Percentiles rank a stretch among this genome's conserved stretches.
phyloP scores from a whole-genome alignment of 495 filamentous ascomycete genomes.

The Xanthoparmelia taractica region DNA sequence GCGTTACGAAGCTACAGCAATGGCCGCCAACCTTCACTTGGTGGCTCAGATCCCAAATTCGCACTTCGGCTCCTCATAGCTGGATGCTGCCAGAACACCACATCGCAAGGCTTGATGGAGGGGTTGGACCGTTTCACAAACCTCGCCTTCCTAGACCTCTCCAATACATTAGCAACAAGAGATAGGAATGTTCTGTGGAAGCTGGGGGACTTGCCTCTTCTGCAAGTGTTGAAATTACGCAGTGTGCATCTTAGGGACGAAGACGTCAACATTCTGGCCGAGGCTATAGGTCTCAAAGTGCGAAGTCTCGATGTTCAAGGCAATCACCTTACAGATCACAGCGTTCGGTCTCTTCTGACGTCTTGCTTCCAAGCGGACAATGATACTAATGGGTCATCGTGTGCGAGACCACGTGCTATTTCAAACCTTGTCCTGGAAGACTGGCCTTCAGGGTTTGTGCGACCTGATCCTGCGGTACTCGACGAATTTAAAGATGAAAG shows the following conservation, averaged over 20 bases:
- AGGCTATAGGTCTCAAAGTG: slow-evolving; percentile 45
- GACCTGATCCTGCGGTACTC: slow-evolving; percentile 24
- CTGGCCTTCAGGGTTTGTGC: slow-evolving; percentile 28
- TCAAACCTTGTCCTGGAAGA: slow-evolving; percentile 20
- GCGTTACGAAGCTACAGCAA: slow-evolving; percentile 34
- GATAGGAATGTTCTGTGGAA: slow-evolving; percentile 43
- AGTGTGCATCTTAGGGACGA: slow-evolving; percentile 49
- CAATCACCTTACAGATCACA: slow-evolving; percentile 51
- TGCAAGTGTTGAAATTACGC: slow-evolving; percentile 54
- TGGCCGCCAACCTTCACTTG: slow-evolving; percentile 14
- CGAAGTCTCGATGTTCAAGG: slow-evolving; percentile 53
- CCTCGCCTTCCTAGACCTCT: slow-evolving; percentile 55
- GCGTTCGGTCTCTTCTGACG: slow-evolving; percentile 44
- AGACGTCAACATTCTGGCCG: slow-evolving; percentile 47
- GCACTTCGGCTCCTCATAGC: slow-evolving; percentile 49
- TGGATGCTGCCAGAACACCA: slow-evolving; percentile 50
- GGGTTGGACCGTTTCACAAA: slow-evolving; percentile 46
- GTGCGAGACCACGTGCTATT: not conserved
- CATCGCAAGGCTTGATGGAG: slow-evolving; percentile 45
- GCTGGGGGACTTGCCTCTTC: slow-evolving; percentile 37
- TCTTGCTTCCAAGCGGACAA: slow-evolving; percentile 38
- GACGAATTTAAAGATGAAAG: slow-evolving; percentile 32
- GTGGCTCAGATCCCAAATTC: slow-evolving; percentile 24
- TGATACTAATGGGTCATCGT: not conserved
- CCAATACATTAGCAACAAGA: slow-evolving; percentile 49